Evolutionary conservation across 2,329 filamentous ascomycete species (phyloP), one percentile per base, ranked within the genome.

Genomic region (Plenodomus lindquistii): DNA sequence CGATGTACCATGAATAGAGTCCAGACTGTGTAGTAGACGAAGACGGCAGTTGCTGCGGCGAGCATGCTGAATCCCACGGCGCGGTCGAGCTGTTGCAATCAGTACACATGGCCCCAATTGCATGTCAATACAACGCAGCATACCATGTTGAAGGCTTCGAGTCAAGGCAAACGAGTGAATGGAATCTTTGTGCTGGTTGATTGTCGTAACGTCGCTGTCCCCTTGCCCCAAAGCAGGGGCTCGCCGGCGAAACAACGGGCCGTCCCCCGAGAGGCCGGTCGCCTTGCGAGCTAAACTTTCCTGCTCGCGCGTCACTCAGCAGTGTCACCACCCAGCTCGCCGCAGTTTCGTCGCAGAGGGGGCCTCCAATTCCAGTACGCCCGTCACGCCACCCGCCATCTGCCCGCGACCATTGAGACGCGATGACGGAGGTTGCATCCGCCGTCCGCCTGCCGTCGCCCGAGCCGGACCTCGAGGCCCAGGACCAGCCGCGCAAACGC

Each of bases 11-110:
- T 97, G 60, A 97, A 82, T 58, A 99, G 82, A 21, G 94, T 96
- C 94, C 94, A 99, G 75, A 96, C 84, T 57, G 91, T 94, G 80
- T 99, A 99, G 84, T 99, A 99, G 66, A 88, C 79, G 73, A 89
- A 90, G 72, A 89, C 83, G 65, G 81, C 80, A 59, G 86, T 85
- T 66, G 87, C 86, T 79, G 82, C 80, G 74, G 88, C 79, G 73
- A 90, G 85, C 87, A 89, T 89, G 74, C 81, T 84, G 75, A 87
- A 81, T 76, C 87, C 87, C 62, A 88, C 81, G 61, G 88, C 83
- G 85, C 90, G 92, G 83, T 96, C 94, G 78, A 97, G 88, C 94
- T 99, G 73, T 15, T 13, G 24, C 22, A n/a, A 31, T 57, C 45
- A 57, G 55, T 37, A 16, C 31, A 16, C 19, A n/a, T 41, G 11